Percentiles rank a stretch among this genome's conserved stretches.
Conservation (phyloP, 2,329 filamentous ascomycete species). For the Mollisia scopiformis region DNA sequence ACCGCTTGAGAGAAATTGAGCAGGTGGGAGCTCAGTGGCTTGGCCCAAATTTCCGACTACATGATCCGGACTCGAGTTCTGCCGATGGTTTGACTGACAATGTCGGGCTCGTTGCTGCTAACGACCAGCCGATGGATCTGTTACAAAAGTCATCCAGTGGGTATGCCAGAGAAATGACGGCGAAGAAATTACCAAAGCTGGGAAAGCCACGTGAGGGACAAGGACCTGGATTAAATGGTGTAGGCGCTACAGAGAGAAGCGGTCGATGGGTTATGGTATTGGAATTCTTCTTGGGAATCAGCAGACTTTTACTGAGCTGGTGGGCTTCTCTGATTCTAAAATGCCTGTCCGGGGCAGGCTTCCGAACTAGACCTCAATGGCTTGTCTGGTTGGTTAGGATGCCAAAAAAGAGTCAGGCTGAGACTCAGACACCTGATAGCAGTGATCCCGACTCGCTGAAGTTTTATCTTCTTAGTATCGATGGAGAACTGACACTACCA, state of each 20-base stretch:
- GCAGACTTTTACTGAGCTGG: constrained; percentile 60
- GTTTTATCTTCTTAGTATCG: constrained; percentile 56
- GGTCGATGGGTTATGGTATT: constrained; percentile 77
- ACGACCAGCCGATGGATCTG: constrained; percentile 36
- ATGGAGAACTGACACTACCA: constrained; percentile 58
- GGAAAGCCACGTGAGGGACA: constrained; percentile 44
- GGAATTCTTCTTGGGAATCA: constrained; percentile 78
- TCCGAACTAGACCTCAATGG: constrained; percentile 67
- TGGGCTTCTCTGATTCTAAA: constrained; percentile 32
- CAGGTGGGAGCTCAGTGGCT: constrained; percentile 41
- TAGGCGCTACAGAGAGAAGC: constrained; percentile 78
- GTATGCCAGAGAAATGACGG: constrained; percentile 72
- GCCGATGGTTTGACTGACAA: constrained; percentile 31
- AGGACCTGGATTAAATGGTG: constrained; percentile 56
- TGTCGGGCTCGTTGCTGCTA: constrained; percentile 34
- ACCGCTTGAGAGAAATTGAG: constrained; percentile 78
- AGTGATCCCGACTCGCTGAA: constrained; percentile 42
- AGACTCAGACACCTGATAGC: constrained; percentile 17
- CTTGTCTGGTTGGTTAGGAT: constrained; percentile 45
- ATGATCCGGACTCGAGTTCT: constrained; percentile 27
- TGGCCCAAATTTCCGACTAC: constrained; percentile 34
- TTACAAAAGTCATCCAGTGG: constrained; percentile 54
- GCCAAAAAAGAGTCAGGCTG: constrained; percentile 27
- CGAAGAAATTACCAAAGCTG: constrained; percentile 53
- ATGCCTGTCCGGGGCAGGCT: constrained; percentile 59